Evolutionary conservation across 2,329 filamentous ascomycete genomes (phyloP), one percentile per base, ranked within the genome.

Genomic region (Cryphonectria parasitica): DNA sequence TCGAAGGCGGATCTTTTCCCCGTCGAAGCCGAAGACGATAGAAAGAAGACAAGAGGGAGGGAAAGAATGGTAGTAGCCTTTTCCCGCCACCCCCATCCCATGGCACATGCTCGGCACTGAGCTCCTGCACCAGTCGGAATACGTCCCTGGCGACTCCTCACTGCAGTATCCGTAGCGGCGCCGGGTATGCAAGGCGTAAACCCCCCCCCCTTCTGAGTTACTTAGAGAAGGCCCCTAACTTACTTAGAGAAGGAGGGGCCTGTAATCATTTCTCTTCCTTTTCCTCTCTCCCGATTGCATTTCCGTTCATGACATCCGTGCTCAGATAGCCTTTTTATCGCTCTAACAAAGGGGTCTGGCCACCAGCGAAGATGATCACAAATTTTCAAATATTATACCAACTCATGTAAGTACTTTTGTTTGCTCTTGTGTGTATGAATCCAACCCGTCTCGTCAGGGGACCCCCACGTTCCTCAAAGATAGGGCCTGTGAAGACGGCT

Each of bases 131-230:
- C 63, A 64, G 41, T 31, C 58, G 58, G 58, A 39, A 61, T 34
- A n/a, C 34, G 34, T 34, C 25, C 63, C 63, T 43, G 19, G 63
- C 15, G n/a, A 31, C 62, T 28, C 25, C 25, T 31, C 25, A 5
- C 63, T 52, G 28, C 43, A 64, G 43, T 43, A 64, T n/a, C 63
- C 43, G 43, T 31, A 52, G 62, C 62, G 28, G 25, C 19, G 3
- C 41, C 39, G 41, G 62, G 36, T 64, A 64, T 49, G 39, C 63
- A 52, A 45, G 41, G 63, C 41, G 63, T 39, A 43, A 34, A 34
- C 34, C 61, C 63, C 25, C 43, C 22, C 11, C n/a, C 28, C 36
- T 8, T 34, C 34, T 34, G 6, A 34, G 34, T 34, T 34, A 34
- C 34, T 34, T 1, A 34, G 34, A 34, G 34, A 34, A 34, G 34